Conservation (phyloP, 768 basidiomycete genomes). For the Scleroderma bovista region DNA sequence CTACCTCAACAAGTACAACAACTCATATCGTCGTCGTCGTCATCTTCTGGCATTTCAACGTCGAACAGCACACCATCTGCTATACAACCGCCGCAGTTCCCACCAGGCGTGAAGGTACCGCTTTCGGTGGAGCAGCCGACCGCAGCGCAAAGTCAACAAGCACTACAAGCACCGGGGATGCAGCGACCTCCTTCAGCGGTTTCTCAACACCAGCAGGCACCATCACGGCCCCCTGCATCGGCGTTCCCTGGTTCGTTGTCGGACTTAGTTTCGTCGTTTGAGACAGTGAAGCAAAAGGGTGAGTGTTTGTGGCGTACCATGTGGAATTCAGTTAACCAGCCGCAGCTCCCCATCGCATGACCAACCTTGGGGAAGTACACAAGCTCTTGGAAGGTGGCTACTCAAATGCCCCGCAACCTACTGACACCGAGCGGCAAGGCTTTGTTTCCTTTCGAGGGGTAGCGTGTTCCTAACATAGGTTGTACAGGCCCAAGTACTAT, state of each 20-base stretch:
- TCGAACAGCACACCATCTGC: constrained; percentile 15
- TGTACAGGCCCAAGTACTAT: constrained; percentile 90
- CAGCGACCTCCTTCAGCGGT: constrained; percentile 52
- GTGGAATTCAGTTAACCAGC: constrained; percentile 1
- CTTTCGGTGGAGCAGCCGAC: constrained; percentile 37
- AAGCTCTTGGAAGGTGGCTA: constrained; percentile 93
- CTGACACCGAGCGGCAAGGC: constrained; percentile 92
- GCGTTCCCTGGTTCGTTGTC: constrained; percentile 83
- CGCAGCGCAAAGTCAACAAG: constrained; percentile 18
- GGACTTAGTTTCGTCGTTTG: constrained; percentile 91
- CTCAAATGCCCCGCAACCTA: constrained; percentile 81
- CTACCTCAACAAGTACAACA: constrained; percentile 46
- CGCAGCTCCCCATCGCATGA: constrained; percentile 72
- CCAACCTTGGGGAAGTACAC: constrained; percentile 85
- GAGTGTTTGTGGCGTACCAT: constrained; percentile 12
- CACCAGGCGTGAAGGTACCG: constrained; percentile 62
- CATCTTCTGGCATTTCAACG: constrained; percentile 22
- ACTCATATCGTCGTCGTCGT: constrained; percentile 13
- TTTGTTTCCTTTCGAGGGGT: constrained; percentile 7
- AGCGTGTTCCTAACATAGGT: constrained; percentile 4
- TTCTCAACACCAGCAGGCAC: constrained; percentile 35
- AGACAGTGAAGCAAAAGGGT: constrained; percentile 97
- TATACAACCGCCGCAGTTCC: constrained; percentile 46
- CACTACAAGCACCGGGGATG: constrained; percentile 35
- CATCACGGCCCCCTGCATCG: constrained; percentile 36